Conservation (phyloP, 257 asterid species). For the Nicotiana benthamiana region DNA sequence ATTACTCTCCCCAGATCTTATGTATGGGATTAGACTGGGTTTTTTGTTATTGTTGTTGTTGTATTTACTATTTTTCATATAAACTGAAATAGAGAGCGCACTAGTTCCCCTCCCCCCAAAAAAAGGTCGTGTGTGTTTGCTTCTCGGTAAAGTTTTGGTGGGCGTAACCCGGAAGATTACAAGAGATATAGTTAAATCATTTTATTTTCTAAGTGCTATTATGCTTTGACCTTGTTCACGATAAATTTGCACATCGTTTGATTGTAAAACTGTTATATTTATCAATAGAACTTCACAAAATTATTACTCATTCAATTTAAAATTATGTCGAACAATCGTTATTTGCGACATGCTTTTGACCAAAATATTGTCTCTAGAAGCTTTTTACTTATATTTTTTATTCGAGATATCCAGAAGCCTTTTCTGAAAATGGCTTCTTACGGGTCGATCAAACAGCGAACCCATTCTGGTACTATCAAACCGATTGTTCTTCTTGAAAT, state of each 20-base stretch:
- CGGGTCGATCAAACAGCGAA: too few relatives aligned
- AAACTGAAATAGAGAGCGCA: background rate
- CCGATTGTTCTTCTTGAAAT: background rate
- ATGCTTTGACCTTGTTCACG: background rate
- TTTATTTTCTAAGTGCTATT: too few relatives aligned
- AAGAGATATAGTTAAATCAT: background rate
- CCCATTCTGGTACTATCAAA: too few relatives aligned
- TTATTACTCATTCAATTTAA: background rate
- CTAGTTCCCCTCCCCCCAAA: background rate
- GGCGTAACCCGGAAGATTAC: background rate
- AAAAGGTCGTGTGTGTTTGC: background rate
- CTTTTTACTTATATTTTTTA: background rate
- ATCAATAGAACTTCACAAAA: background rate
- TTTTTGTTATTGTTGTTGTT: too few relatives aligned
- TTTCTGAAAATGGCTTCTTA: background rate
- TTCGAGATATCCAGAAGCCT: background rate
- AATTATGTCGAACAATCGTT: background rate
- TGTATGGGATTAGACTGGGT: too few relatives aligned
- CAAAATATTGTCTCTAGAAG: background rate
- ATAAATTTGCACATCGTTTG: background rate
- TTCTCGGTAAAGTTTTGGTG: background rate
- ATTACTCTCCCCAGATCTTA: too few relatives aligned
- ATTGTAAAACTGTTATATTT: background rate
- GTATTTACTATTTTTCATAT: too few relatives aligned
- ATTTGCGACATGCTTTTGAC: background rate